Base-by-base conservation (phyloP, 805 yeast species). In the Metschnikowia vanudenii region DNA sequence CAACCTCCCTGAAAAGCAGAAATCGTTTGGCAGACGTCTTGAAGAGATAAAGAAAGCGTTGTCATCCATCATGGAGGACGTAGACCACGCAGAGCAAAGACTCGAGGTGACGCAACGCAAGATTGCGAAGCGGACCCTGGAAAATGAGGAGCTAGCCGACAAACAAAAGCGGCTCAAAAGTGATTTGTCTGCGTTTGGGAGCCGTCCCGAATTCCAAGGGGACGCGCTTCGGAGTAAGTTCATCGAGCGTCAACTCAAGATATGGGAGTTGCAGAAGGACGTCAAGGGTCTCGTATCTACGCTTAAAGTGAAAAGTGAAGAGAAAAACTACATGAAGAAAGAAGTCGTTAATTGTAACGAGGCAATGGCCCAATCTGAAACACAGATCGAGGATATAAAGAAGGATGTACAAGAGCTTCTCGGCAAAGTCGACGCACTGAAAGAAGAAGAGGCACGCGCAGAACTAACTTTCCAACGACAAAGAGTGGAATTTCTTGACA, bases 291-390 rank as follows among this genome's bases (percentile, higher is more conserved):
- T 74, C 37, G 63, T 74, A n/a, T 63, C 68, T 12, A 74, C 73
- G 50, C 56, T 76, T 1, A 74, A 73, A 20, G 71, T 82, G 5
- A 72, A 74, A 36, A 61, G 63, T 1, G 80, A 79, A 30, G 96
- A 89, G 56, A 76, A 73, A 38, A 78, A 70, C 41, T 90, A 86
- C 62, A 84, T 83, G 80, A 57, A 63, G 8, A 71, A 69, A 26
- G 92, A 87, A 59, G 74, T 80, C 26, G 64, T 63, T 16, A 76
- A 81, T 42, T 85, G 89, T 0, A 54, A 61, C 10, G 64, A 63
- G 8, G 75, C 89, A 0, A 71, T 76, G 0, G 52, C 53, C 11
- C 84, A 79, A 14, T 74, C 82, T 0, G 58, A 66, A 18, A 45
- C 47, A 0, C 67, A 68, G 43, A 53, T 71, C 4, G 51, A 52